Evolutionary conservation across 2,329 filamentous ascomycete genomes (phyloP), one percentile per base, ranked within the genome.

Genomic region (Lachnellula cervina): DNA sequence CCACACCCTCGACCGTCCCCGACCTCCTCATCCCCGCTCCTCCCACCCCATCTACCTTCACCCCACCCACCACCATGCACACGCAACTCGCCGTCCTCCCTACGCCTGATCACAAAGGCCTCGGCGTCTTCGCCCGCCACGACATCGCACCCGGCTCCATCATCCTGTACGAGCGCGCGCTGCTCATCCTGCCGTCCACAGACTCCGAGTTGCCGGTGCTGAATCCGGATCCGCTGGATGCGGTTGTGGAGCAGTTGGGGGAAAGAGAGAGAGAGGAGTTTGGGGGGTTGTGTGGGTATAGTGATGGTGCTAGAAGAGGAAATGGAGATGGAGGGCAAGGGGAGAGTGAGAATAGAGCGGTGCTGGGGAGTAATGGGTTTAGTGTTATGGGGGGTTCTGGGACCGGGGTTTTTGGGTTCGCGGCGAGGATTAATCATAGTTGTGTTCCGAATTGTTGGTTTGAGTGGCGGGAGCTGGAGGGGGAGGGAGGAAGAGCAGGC

Each of bases 341-440:
- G 7, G 63, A 63, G 35, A 60, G 58, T 1, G 34, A 45, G 5
- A 57, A 58, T 35, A 43, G 59, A 13, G 60, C 54, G 13, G 64
- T 66, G 40, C 25, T 68, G 14, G 61, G 63, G 42, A 60, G 52
- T 23, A 67, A 68, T 56, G 62, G 60, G 2, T 67, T 59, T 47
- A 55, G 49, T 5, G 60, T 66, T 9, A 55, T 44, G 14, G 43
- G 53, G 8, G 62, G 59, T 13, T 23, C 49, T 1, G 58, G 53
- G 5, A 64, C 62, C 11, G 65, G 59, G 1, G 49, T 68, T 4
- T 66, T 67, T 35, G 60, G 63, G 28, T 59, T 56, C 8, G 59
- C 50, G 4, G 59, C 55, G 11, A 57, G 63, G 32, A 53, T 59
- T 11, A 61, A 62, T 38, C 53, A 60, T 48, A 60, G 53, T 4